Base-by-base conservation (phyloP, 805 yeast genomes). In the Brettanomyces sp. region DNA sequence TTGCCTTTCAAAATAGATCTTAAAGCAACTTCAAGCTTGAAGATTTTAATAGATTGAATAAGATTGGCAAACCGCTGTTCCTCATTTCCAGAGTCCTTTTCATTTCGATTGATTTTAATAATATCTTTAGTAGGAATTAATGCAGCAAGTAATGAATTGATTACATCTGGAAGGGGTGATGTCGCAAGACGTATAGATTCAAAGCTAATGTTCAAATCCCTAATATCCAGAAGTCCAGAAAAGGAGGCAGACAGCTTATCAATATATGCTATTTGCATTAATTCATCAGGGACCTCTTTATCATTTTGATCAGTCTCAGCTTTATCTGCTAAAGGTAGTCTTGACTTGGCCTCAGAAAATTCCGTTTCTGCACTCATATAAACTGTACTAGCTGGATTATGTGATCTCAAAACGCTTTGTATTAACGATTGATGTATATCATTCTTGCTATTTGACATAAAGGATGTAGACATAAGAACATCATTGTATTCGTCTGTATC, bases 361-460 rank as follows among this genome's bases (percentile, higher is more conserved):
- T 74, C 72, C 0, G 86, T 79, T 9, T 82, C 69, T 2, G 95
- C 95, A 62, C 95, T 85, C 90, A 85, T 79, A 57, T 85, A 87
- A 18, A 86, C 72, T 3, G 55, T 40, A 1, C 86, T 83, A 46
- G 82, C 84, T 43, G 76, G 79, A 45, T 77, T 82, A 11, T 37
- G 45, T 1, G 91, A 79, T 56, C 80, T 82, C 35, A 80, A 67
- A 64, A 77, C 73, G 54, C 88, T 81, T 35, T 72, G 73, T 59
- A 72, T 59, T 47, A 80, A 56, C 2, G 64, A 61, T 11, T 47
- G 47, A 13, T 50, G 60, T 57, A 71, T 60, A 18, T 60, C 62
- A 9, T 58, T 56, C 42, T 54, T 56, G 36, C 48, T 53, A 24
- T 58, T 57, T 4, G 58, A 60, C 52, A 64, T 50, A 33, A 66